These are phyloP conservation scores for Stachybotrys elegans DNA, from an alignment of 2,329 filamentous ascomycete genomes.

Conservation along the genomic window DNA sequence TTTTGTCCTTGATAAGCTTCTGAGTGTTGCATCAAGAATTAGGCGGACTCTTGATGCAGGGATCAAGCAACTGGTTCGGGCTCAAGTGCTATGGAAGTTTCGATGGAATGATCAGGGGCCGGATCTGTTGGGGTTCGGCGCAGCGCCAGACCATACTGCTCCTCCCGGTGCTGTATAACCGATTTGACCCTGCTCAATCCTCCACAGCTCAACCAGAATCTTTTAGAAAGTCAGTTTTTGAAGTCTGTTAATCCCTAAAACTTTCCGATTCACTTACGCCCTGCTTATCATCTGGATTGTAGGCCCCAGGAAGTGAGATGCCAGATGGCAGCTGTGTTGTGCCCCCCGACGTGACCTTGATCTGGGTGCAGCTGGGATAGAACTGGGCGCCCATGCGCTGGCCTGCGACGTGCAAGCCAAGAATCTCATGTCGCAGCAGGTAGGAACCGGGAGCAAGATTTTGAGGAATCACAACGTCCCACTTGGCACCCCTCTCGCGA, in stretches of 20 bases:
- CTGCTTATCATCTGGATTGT: background rate
- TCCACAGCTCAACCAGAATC: conserved; percentile 2
- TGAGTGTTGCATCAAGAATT: no score
- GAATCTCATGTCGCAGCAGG: conserved; percentile 47
- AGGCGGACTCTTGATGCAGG: no score
- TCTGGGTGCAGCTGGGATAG: conserved; percentile 20
- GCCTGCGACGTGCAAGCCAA: conserved; percentile 38
- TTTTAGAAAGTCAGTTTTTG: background rate
- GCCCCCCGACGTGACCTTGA: background rate
- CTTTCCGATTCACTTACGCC: background rate
- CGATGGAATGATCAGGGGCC: no score
- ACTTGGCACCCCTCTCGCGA: conserved; percentile 25
- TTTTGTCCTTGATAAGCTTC: no score
- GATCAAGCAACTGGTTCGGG: no score
- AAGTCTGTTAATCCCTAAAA: no score
- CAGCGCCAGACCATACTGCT: conserved; percentile 1
- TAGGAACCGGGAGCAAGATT: conserved; percentile 50
- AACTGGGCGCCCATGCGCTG: conserved; percentile 40
- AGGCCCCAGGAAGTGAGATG: background rate
- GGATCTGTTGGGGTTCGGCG: conserved; percentile 2
- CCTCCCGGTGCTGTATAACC: background rate
- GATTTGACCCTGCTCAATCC: background rate
- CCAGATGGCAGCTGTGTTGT: conserved; percentile 2
- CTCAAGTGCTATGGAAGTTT: no score
- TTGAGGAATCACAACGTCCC: conserved; percentile 42